Conservation (phyloP, 75 land plant genomes). For the Cupressus sempervirens region DNA sequence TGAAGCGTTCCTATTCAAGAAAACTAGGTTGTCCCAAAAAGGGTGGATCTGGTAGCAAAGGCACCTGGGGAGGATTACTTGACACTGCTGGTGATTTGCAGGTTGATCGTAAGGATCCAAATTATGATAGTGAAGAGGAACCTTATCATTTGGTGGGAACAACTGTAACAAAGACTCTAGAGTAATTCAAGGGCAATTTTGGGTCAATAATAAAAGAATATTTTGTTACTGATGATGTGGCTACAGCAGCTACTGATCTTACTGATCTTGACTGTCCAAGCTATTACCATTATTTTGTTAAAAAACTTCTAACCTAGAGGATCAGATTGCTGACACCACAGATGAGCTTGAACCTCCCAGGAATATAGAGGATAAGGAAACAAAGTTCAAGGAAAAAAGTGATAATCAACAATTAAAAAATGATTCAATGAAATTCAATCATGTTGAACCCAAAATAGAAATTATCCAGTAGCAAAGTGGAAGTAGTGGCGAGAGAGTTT, state of each 20-base stretch:
- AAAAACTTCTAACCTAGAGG: conserved; percentile 41
- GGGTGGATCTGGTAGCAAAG: conserved; percentile 77
- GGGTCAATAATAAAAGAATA: conserved; percentile 41
- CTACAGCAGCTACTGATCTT: conserved; percentile 33
- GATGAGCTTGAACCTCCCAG: background rate
- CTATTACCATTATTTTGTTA: conserved; percentile 69
- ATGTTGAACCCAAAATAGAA: conserved; percentile 33
- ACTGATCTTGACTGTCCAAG: conserved; percentile 59
- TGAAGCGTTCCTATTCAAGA: conserved; percentile 44
- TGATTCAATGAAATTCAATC: conserved; percentile 8
- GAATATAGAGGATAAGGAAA: background rate
- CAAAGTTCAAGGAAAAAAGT: conserved; percentile 10
- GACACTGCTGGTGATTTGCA: conserved; percentile 35
- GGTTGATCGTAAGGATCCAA: conserved; percentile 69
- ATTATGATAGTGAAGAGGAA: conserved; percentile 72
- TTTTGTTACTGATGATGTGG: conserved; percentile 47
- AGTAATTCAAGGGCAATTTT: conserved; percentile 35
- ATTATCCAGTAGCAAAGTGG: conserved; percentile 32
- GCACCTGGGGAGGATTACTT: conserved; percentile 68
- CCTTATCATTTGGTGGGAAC: conserved; percentile 45
- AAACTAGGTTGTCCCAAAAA: conserved; percentile 63
- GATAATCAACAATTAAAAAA: conserved; percentile 9
- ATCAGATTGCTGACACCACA: conserved; percentile 1
- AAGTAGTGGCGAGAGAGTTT: too few species aligned
- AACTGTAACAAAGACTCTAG: conserved; percentile 24